These are phyloP conservation scores for Vaccinium macrocarpon DNA, from an alignment of 148 eudicot genomes.

Conservation along the genomic window DNA sequence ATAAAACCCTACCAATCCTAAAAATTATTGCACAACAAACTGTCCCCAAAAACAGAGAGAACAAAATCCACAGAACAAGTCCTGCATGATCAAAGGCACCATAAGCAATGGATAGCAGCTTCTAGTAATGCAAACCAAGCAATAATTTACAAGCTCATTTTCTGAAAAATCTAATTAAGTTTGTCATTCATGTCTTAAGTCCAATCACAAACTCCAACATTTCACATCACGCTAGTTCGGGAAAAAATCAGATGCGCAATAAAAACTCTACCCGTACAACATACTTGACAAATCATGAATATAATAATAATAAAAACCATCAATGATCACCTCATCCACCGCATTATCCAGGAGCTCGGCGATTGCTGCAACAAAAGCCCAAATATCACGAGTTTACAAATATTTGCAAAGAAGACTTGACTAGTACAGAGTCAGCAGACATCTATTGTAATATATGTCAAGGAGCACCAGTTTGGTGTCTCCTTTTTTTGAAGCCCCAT, in stretches of 20 bases:
- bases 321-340: conserved; percentile 76
- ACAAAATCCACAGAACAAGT: background rate
- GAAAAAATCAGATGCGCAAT: background rate
- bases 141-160: background rate
- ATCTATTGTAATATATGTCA: no score
- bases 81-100: background rate
- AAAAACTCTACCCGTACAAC: background rate
- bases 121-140: conserved; percentile 6
- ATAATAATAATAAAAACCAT: background rate
- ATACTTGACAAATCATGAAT: background rate
- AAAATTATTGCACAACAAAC: background rate
- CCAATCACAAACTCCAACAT: conserved; percentile 8
- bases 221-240: background rate
- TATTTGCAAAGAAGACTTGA: background rate
- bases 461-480: no score
- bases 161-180: background rate
- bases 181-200: background rate
- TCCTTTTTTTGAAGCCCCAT: no score
- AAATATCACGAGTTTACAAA: background rate
- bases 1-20: background rate
- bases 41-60: background rate
- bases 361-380: conserved; percentile 58
- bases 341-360: conserved; percentile 98
- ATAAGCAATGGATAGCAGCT: background rate
- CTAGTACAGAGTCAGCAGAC: no score